phyloP scores from a whole-genome alignment of 2,329 filamentous ascomycete species.

The Fusarium sp. region DNA sequence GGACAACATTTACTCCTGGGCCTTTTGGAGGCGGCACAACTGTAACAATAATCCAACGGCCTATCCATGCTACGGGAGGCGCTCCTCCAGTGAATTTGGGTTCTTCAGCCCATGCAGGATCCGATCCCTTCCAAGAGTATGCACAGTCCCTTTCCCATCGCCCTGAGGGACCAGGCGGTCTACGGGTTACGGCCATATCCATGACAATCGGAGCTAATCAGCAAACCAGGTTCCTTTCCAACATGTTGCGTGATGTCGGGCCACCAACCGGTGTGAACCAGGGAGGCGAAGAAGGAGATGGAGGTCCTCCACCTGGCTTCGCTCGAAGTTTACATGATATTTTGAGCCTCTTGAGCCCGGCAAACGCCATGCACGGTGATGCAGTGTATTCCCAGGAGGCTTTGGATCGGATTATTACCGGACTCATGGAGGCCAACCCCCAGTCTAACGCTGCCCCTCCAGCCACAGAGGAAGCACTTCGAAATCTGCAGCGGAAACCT shows the following conservation, averaged over 20 bases:
- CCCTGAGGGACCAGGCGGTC: slow-evolving; percentile 27
- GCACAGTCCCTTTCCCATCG: slow-evolving; percentile 43
- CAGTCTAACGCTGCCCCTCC: slow-evolving; percentile 84
- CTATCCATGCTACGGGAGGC: slow-evolving; percentile 44
- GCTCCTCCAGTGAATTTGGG: slow-evolving; percentile 22
- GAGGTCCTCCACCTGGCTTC: slow-evolving; percentile 44
- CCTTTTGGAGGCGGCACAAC: slow-evolving; percentile 58
- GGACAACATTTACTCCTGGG: slow-evolving; percentile 56
- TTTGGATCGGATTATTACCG: slow-evolving; percentile 87
- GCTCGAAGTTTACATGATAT: slow-evolving; percentile 64
- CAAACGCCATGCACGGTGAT: slow-evolving; percentile 75
- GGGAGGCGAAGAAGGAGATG: slow-evolving; percentile 40
- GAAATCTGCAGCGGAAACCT: slow-evolving; percentile 77
- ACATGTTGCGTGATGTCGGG: slow-evolving; percentile 58
- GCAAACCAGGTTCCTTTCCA: slow-evolving; percentile 60
- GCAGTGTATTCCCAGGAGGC: slow-evolving; percentile 92
- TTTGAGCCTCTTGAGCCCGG: slow-evolving; percentile 66
- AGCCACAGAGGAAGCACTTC: slow-evolving; percentile 81
- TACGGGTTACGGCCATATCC: slow-evolving; percentile 39
- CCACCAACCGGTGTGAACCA: slow-evolving; percentile 44
- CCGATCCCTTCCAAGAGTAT: slow-evolving; percentile 65
- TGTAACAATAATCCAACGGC: slow-evolving; percentile 63
- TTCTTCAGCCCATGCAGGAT: slow-evolving; percentile 14
- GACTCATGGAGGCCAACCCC: slow-evolving; percentile 87
- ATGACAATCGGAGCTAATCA: slow-evolving; percentile 52